These are phyloP conservation scores for Pseudocohnilembus persalinus DNA, from an alignment of 169 alveolate species.

Conservation along the genomic window DNA sequence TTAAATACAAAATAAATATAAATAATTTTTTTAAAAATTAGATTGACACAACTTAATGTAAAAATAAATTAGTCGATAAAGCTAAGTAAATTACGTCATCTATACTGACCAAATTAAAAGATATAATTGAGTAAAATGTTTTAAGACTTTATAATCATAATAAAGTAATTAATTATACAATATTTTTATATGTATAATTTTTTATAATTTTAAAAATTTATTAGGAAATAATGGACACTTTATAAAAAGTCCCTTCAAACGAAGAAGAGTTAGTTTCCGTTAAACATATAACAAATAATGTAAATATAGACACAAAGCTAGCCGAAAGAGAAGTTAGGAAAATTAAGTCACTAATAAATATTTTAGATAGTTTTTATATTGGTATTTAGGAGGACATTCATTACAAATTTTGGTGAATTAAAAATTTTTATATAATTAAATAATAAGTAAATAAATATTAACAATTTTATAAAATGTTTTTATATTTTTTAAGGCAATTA, in stretches of 20 bases:
- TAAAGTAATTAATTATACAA: not conserved
- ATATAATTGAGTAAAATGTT: constrained; percentile 12
- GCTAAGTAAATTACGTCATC: constrained; percentile 18
- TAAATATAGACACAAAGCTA: constrained; percentile 50
- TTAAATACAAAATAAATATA: too few relatives aligned
- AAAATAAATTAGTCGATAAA: constrained; percentile 21
- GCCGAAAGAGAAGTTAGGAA: constrained; percentile 36
- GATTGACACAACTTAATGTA: not conserved
- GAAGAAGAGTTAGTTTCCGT: constrained; percentile 58
- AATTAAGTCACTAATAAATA: constrained; percentile 38
- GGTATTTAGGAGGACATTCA: constrained; percentile 41
- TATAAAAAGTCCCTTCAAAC: constrained; percentile 46
- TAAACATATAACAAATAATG: constrained; percentile 49
- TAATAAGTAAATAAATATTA: too few relatives aligned
- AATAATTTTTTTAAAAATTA: too few relatives aligned
- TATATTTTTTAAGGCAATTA: too few relatives aligned
- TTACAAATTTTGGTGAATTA: constrained; percentile 52
- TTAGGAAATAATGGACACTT: constrained; percentile 4
- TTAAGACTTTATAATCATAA: not conserved
- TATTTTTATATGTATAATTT: too few relatives aligned
- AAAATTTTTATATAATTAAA: too few relatives aligned
- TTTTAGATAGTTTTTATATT: constrained; percentile 53
- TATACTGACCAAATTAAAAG: constrained; percentile 17
- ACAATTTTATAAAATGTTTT: too few relatives aligned
- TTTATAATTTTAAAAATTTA: not conserved